phyloP scores from a whole-genome alignment of 768 basidiomycete species.

The Kwoniella dejecticola region DNA sequence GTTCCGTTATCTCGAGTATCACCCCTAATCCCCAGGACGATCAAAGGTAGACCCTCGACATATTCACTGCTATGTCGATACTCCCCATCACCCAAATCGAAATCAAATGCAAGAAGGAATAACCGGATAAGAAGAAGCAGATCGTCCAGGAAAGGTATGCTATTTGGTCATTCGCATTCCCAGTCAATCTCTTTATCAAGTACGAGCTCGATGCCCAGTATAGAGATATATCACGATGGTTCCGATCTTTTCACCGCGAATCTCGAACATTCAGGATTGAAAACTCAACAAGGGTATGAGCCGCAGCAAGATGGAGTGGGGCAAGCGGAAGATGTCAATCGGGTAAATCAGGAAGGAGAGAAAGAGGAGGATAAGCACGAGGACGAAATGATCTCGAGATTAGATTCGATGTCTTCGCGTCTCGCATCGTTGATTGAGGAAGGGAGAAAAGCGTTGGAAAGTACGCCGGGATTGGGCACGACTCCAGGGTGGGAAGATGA shows the following conservation, averaged over 20 bases:
- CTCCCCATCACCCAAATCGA: too few relatives aligned
- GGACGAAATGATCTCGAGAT: conserved; percentile 14
- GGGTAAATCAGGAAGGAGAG: not conserved
- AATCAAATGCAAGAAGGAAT: not conserved
- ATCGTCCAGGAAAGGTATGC: not conserved
- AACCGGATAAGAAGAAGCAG: not conserved
- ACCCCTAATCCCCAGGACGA: too few relatives aligned
- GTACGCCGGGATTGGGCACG: conserved; percentile 2
- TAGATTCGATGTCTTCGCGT: conserved; percentile 21
- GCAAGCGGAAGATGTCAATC: not conserved
- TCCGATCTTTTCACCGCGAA: not conserved
- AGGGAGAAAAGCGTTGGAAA: conserved; percentile 24
- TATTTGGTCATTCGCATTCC: not conserved
- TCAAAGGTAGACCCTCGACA: not conserved
- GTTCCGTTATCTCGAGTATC: not conserved
- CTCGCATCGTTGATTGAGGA: conserved; percentile 16
- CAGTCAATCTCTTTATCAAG: not conserved
- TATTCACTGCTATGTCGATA: too few relatives aligned
- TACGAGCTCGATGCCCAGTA: conserved; percentile 5
- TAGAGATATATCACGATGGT: conserved; percentile 6
- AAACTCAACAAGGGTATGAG: too few relatives aligned
- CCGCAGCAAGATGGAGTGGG: too few relatives aligned
- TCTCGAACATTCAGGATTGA: not conserved
- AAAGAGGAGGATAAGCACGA: conserved; percentile 13
- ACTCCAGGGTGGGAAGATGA: conserved; percentile 11